Base-by-base conservation (phyloP, 352 stramenopile genomes). In the Phytopythium mirpurense region DNA sequence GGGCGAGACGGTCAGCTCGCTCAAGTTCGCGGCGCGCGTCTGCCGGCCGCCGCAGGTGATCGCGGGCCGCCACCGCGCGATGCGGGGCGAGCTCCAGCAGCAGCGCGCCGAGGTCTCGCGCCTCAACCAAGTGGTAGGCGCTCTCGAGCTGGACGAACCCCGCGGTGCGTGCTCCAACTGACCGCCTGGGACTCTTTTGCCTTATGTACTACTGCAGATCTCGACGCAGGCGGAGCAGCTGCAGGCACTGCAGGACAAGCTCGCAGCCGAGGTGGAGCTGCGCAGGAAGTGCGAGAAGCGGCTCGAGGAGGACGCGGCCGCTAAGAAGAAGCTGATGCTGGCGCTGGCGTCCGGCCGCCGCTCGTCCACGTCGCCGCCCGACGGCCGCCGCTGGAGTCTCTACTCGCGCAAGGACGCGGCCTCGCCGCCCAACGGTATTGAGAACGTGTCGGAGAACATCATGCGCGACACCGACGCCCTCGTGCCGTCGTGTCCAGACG, bases 361-460 rank as follows among this genome's bases (percentile, higher is more conserved):
- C 7, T 24, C 44, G 11, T 51, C 44, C 12, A 51, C 44, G 26
- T 51, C 44, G 19, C 64, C 64, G 10, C 58, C 65, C 15, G 58
- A 71, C 16, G 67, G 62, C 5, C 68, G 80, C 50, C 79, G 80
- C 54, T 89, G 73, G 78, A 91, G 78, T 63, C 55, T 88, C 19
- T 84, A 88, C 63, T 46, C 70, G 26, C 70, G 68, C 68, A 86
- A 83, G 78, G 87, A 68, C 24, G 69, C 77, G 34, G 53, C 48
- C 15, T 56, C 70, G 27, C 65, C 65, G 2, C 56, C 76, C 5
- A 79, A 78, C 64, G 79, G 77, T 16, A 77, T 87, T 57, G 79
- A 90, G 49, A 90, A 90, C 54, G 75, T 90, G 15, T 71, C 76
- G 16, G 79, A 88, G 63, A 90, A 90, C 47, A 90, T 90, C 40